Conservation (phyloP, 2,329 filamentous ascomycete genomes). For the Fusarium sp. region DNA sequence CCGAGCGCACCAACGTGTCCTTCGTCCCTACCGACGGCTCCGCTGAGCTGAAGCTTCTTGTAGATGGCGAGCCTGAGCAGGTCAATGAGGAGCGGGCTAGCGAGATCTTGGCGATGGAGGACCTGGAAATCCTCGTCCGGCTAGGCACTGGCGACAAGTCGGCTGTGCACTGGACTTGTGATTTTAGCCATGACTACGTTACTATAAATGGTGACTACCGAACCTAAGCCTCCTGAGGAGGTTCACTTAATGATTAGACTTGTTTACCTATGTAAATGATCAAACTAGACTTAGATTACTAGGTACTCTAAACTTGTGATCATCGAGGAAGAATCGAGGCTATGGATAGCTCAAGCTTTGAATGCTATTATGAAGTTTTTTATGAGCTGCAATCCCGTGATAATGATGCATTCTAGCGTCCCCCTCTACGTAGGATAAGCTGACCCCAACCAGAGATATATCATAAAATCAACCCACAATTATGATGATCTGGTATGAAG, state of each 20-base stretch:
- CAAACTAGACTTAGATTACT: too few relatives aligned
- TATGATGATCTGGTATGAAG: too few relatives aligned
- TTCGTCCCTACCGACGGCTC: constrained; percentile 86
- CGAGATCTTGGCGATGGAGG: constrained; percentile 83
- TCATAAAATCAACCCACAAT: too few relatives aligned
- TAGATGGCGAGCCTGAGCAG: constrained; percentile 84
- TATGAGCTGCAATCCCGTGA: too few relatives aligned
- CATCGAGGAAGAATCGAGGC: not conserved
- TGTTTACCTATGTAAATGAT: not conserved
- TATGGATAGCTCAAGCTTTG: too few relatives aligned
- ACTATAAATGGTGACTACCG: constrained; percentile 80
- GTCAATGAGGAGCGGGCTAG: constrained; percentile 84
- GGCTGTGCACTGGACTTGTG: constrained; percentile 87
- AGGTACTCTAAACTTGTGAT: constrained; percentile 3
- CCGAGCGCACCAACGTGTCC: constrained; percentile 82
- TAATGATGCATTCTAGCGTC: too few relatives aligned
- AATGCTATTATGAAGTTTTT: too few relatives aligned
- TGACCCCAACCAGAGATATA: too few relatives aligned
- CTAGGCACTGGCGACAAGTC: constrained; percentile 79
- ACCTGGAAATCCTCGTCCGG: constrained; percentile 83
- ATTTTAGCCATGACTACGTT: constrained; percentile 87
- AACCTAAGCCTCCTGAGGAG: constrained; percentile 60
- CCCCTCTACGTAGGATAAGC: too few relatives aligned
- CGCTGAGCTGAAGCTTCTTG: constrained; percentile 81
- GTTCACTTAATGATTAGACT: constrained; percentile 15